Percentiles rank a stretch among this genome's conserved stretches.
Conservation (phyloP, 768 basidiomycete species). For the Trametes punicea region DNA sequence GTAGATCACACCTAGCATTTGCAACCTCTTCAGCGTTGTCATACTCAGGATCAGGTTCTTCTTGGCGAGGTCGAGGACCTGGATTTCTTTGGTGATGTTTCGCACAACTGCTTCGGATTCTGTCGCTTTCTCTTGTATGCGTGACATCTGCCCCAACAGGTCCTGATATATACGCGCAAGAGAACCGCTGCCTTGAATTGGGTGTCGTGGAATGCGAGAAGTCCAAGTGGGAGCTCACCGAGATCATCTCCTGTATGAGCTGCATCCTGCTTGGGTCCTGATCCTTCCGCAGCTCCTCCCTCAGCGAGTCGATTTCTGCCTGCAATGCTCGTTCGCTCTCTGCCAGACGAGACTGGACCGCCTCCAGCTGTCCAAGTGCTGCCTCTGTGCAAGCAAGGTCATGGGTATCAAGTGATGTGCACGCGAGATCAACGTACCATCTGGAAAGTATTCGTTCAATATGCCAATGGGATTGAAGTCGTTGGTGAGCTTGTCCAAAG, state of each 20-base stretch:
- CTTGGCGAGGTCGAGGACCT: conserved; percentile 90
- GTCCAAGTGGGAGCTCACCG: conserved; percentile 46
- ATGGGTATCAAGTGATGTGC: neutral
- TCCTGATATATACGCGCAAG: conserved; percentile 60
- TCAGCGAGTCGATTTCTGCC: conserved; percentile 66
- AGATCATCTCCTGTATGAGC: conserved; percentile 93
- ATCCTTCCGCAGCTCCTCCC: conserved; percentile 62
- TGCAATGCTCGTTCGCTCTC: conserved; percentile 69
- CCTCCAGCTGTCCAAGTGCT: conserved; percentile 68
- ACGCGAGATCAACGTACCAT: conserved; percentile 48
- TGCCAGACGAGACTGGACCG: conserved; percentile 63
- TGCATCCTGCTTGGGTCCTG: conserved; percentile 91
- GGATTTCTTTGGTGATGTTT: conserved; percentile 95
- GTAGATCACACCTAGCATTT: conserved; percentile 78
- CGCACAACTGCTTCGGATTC: conserved; percentile 96
- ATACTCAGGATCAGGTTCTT: conserved; percentile 88
- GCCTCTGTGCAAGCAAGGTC: conserved; percentile 48
- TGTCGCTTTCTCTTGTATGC: conserved; percentile 93
- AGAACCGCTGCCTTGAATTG: neutral
- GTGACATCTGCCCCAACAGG: conserved; percentile 90
- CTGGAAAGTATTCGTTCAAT: conserved; percentile 69
- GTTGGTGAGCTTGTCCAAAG: conserved; percentile 54
- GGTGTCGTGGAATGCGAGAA: neutral
- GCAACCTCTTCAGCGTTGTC: conserved; percentile 84
- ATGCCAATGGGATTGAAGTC: conserved; percentile 55